A percentile compares a stretch with the other conserved stretches of the same genome.
These are phyloP conservation scores for Rhypophila decipiens DNA, from an alignment of 495 filamentous ascomycete genomes.

Conservation along the genomic window DNA sequence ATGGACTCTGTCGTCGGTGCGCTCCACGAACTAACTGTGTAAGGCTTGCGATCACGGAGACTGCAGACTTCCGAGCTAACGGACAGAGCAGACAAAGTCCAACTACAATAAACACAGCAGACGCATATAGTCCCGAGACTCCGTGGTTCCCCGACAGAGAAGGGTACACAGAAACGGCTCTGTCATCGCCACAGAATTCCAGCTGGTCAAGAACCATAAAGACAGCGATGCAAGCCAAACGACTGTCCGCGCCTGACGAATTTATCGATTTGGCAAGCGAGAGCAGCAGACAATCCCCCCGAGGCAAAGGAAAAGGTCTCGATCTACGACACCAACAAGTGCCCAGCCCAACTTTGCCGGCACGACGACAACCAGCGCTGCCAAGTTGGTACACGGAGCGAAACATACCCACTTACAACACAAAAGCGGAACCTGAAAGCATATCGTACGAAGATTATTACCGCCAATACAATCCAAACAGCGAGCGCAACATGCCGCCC, in stretches of 20 bases:
- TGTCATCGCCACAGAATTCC: conserved; percentile 11
- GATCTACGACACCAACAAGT: not conserved
- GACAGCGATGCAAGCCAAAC: not conserved
- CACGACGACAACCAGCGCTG: no score
- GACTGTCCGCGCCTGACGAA: not conserved
- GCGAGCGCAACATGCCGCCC: not conserved
- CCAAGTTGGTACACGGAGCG: no score
- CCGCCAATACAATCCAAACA: not conserved
- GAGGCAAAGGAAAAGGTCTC: conserved; percentile 11
- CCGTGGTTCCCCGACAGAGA: conserved; percentile 17
- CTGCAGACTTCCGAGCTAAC: not conserved
- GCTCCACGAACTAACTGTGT: conserved; percentile 14
- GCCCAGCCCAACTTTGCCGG: not conserved
- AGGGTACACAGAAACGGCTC: conserved; percentile 12
- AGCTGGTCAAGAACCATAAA: conserved; percentile 12
- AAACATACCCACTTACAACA: no score
- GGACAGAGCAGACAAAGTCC: conserved; percentile 13
- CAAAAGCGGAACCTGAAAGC: no score
- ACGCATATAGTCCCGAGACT: conserved; percentile 12
- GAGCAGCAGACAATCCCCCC: not conserved
- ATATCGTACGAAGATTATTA: not conserved
- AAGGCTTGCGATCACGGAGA: not conserved
- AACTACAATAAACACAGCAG: conserved; percentile 8
- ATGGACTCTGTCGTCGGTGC: conserved; percentile 18
- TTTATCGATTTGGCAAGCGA: not conserved